Conservation (phyloP, 2,329 filamentous ascomycete species). For the Thelonectria olida region DNA sequence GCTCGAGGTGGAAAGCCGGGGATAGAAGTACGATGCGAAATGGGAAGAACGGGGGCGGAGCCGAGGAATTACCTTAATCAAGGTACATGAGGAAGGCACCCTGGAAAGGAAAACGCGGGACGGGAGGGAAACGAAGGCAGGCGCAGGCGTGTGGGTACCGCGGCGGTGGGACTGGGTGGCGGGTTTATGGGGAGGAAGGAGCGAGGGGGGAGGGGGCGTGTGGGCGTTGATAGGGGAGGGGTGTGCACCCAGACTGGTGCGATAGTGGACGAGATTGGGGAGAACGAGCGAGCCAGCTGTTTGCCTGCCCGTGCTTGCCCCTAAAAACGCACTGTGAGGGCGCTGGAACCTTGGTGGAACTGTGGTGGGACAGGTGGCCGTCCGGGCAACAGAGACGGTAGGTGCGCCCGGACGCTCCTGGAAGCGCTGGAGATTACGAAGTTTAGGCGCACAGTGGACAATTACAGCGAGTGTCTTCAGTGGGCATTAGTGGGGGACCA, state of each 20-base stretch:
- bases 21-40: conserved; percentile 20
- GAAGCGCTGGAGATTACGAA: too few species aligned
- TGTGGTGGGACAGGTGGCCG: not conserved
- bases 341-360: conserved; percentile 15
- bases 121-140: conserved; percentile 23
- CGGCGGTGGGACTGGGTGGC: conserved; percentile 15
- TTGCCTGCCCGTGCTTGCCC: conserved; percentile 2
- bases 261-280: conserved; percentile 1
- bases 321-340: conserved; percentile 15
- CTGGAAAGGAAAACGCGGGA: conserved; percentile 17
- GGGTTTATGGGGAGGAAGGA: not conserved
- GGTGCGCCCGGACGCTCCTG: too few species aligned
- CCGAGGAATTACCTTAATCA: conserved; percentile 8
- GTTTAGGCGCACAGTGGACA: not conserved
- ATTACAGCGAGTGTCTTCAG: not conserved
- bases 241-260: not conserved
- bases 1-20: conserved; percentile 13
- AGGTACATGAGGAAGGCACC: not conserved
- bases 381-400: not conserved
- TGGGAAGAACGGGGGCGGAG: conserved; percentile 20
- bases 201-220: not conserved
- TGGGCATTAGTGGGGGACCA: conserved; percentile 6
- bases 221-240: not conserved
- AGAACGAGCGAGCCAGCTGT: not conserved
- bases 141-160: conserved; percentile 4